phyloP scores from a whole-genome alignment of 306 rosid genomes.

The Cucurbita argyrosperma region DNA sequence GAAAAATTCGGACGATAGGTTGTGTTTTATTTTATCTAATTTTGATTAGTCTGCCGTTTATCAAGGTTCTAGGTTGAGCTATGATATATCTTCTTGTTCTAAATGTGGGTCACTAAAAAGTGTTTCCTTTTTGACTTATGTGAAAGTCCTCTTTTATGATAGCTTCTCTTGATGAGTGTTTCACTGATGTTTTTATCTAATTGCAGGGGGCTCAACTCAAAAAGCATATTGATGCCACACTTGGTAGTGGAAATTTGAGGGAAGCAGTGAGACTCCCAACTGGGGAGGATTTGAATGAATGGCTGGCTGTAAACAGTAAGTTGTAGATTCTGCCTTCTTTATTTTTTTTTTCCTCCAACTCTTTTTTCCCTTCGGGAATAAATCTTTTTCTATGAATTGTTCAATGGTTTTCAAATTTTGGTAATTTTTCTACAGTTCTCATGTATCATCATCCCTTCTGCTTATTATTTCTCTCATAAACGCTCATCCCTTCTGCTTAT shows the following conservation, averaged over 20 bases:
- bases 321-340: neutral
- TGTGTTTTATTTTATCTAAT: neutral
- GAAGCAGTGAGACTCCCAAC: conserved; percentile 99
- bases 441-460: neutral
- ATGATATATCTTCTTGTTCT: neutral
- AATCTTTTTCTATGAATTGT: neutral
- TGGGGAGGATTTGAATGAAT: conserved; percentile 96
- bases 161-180: neutral
- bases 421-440: neutral
- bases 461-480: neutral
- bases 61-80: neutral
- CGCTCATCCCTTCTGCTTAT: neutral
- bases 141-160: neutral
- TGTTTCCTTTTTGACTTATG: neutral
- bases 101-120: neutral
- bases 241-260: conserved; percentile 94
- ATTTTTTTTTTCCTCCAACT: neutral
- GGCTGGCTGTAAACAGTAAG: conserved; percentile 99
- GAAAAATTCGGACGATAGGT: neutral
- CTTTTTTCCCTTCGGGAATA: neutral
- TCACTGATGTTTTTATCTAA: neutral
- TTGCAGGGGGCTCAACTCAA: conserved; percentile 98
- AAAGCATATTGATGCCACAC: conserved; percentile 94
- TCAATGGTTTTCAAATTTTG: neutral
- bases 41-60: neutral